Percentiles rank a stretch among this genome's conserved stretches.
These are phyloP conservation scores for Talaromyces liani DNA, from an alignment of 495 filamentous ascomycete species.

Conservation along the genomic window DNA sequence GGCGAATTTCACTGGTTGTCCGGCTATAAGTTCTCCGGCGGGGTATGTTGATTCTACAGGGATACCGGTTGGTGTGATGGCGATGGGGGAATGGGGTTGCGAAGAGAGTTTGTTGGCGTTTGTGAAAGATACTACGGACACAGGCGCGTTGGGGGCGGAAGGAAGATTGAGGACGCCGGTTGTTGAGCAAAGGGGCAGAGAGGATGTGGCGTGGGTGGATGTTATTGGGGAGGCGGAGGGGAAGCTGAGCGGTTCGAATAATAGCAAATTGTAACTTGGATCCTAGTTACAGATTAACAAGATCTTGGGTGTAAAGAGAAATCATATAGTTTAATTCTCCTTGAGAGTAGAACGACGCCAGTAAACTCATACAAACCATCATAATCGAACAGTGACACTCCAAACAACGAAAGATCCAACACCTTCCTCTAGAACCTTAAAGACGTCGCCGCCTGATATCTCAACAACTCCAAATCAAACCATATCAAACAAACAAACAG, in stretches of 20 bases:
- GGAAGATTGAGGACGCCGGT: slow-evolving; percentile 1
- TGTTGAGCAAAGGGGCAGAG: slow-evolving; percentile 13
- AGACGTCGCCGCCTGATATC: background rate
- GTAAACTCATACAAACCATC: background rate
- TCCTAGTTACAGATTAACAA: no score
- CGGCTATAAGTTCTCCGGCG: slow-evolving; percentile 69
- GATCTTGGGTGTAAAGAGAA: no score
- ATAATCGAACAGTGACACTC: background rate
- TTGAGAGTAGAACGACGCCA: background rate
- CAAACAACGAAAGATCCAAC: background rate
- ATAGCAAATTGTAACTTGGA: background rate
- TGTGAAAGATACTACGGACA: slow-evolving; percentile 47
- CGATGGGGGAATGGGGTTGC: slow-evolving; percentile 78
- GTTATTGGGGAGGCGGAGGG: slow-evolving; percentile 20
- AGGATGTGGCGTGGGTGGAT: slow-evolving; percentile 29
- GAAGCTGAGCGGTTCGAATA: slow-evolving; percentile 9
- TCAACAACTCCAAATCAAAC: background rate
- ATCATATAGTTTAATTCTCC: no score
- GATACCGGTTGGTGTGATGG: slow-evolving; percentile 82
- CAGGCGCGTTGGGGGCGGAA: slow-evolving; percentile 7
- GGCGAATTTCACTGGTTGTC: slow-evolving; percentile 77
- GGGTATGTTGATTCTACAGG: slow-evolving; percentile 55
- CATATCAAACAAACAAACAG: background rate
- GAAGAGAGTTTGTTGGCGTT: slow-evolving; percentile 75
- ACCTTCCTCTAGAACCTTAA: background rate